Evolutionary conservation across 2,329 filamentous ascomycete species (phyloP).

Genomic region (Fusarium sp.): DNA sequence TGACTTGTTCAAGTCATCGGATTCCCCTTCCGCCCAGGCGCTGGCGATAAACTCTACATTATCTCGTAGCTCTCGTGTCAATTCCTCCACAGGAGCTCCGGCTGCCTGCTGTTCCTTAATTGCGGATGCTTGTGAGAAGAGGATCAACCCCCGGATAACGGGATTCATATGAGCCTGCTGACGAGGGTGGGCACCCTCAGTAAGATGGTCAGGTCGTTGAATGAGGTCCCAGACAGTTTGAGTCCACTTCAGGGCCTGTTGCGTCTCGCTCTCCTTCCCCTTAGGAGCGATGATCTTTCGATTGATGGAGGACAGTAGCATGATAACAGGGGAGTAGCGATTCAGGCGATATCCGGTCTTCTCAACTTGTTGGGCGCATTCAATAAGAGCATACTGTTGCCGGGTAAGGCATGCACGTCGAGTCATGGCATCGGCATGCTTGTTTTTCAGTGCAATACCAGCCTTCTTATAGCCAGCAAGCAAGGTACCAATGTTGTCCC

Average conservation of each 20-base stretch:
- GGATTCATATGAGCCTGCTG: constrained; percentile 43
- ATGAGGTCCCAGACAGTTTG: constrained; percentile 63
- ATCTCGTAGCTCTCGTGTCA: constrained; percentile 44
- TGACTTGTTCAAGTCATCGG: constrained; percentile 32
- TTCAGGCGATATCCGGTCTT: constrained; percentile 60
- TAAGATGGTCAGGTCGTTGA: constrained; percentile 55
- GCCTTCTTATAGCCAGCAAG: constrained; percentile 62
- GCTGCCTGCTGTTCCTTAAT: constrained; percentile 42
- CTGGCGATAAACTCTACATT: constrained; percentile 43
- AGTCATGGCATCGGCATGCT: constrained; percentile 54
- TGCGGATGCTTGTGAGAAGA: constrained; percentile 46
- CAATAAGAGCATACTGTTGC: constrained; percentile 59
- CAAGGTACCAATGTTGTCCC: constrained; percentile 62
- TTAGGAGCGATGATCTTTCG: constrained; percentile 50
- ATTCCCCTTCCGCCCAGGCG: constrained; percentile 41
- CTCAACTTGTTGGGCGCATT: constrained; percentile 59
- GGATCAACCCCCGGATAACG: constrained; percentile 46
- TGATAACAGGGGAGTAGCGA: constrained; percentile 52
- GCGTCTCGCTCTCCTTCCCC: constrained; percentile 48
- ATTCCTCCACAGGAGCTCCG: constrained; percentile 39
- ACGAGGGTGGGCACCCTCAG: constrained; percentile 14
- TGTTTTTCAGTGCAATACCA: constrained; percentile 50
- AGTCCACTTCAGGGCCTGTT: constrained; percentile 58
- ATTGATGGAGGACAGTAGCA: constrained; percentile 46
- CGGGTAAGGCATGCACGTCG: constrained; percentile 55